Base-by-base conservation (phyloP, 257 asterid genomes). In the Solanum chiquidenum region DNA sequence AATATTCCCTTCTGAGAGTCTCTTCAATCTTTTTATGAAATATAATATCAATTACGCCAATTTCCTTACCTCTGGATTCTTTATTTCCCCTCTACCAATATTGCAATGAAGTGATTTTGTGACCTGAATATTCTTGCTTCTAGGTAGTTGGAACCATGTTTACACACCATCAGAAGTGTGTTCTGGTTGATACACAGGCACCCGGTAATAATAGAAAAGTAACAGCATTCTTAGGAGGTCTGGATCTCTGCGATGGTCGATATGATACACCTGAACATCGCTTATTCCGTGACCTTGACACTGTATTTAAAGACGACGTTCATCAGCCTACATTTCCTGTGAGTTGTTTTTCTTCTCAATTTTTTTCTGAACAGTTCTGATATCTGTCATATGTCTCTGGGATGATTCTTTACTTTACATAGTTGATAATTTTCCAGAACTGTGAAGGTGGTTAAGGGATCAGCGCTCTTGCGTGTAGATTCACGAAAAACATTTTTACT, bases 201-300 rank as follows among this genome's bases (percentile, higher is more conserved):
- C 20, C 84, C 86, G 98, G 98, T 27, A 97, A 94, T 89, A 93
- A 93, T 84, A 93, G 99, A 46, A 95, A 91, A 92, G 87, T 97
- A 68, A 97, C 98, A 83, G 98, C 99, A 68, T 95, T 97, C 86
- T 40, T 95, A 60, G 99, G 99, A 27, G 99, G 99, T 83, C 87
- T 97, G 77, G 99, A 97, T 94, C 93, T 97, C 86, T 97, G 99
- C 80, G 99, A 97, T 89, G 99, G 99, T 86, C 98, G 99, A 79
- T 97, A 97, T 86, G 99, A 97, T 91, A 95, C 98, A 44, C 98
- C 99, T 13, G 92, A 95, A 72, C 99, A 96, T 89, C 95, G 98
- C 60, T 85, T 97, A 60, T 95, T 92, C 86, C 89, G 42, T 85
- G 98, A 90, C 87, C 95, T 93, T 87, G 98, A 95, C 52, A 92